phyloP scores from a whole-genome alignment of 148 eudicot species.

The Nepenthes mirabilis region DNA sequence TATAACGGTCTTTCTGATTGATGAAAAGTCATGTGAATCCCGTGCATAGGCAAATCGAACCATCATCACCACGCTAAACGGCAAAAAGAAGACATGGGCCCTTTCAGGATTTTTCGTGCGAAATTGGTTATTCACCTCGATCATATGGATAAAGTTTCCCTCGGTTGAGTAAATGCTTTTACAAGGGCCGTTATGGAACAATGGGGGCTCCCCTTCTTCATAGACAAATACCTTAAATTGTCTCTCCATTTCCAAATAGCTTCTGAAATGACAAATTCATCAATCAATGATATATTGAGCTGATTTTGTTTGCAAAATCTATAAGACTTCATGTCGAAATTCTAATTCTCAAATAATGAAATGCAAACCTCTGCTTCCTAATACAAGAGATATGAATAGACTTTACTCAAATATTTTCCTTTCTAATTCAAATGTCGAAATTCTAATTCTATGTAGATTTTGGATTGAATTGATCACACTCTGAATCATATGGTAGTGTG shows the following conservation, averaged over 20 bases:
- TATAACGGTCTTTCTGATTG: slow-evolving; percentile 32
- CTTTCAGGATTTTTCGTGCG: slow-evolving; percentile 43
- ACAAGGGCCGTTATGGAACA: slow-evolving; percentile 68
- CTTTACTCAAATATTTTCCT: too few species aligned
- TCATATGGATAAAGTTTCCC: slow-evolving; percentile 51
- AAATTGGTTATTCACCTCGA: slow-evolving; percentile 37
- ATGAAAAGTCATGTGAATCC: slow-evolving; percentile 33
- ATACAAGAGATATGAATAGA: too few species aligned
- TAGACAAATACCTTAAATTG: slow-evolving; percentile 53
- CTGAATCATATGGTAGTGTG: too few species aligned
- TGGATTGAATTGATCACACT: too few species aligned
- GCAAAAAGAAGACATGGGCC: slow-evolving; percentile 62
- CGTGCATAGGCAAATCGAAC: slow-evolving; percentile 32
- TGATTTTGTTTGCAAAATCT: too few species aligned
- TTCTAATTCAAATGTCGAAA: too few species aligned
- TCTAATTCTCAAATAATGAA: too few species aligned
- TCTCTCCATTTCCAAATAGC: slow-evolving; percentile 79
- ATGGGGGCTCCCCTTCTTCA: slow-evolving; percentile 65
- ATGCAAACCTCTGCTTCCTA: too few species aligned
- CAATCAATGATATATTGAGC: too few species aligned
- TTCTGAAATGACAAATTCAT: slow-evolving; percentile 22
- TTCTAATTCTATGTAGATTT: too few species aligned
- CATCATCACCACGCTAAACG: slow-evolving; percentile 43
- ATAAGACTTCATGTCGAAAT: too few species aligned
- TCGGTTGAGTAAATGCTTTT: slow-evolving; percentile 52